These are phyloP conservation scores for Anastatica hierochuntica DNA, from an alignment of 345 rosid species.

Conservation along the genomic window DNA sequence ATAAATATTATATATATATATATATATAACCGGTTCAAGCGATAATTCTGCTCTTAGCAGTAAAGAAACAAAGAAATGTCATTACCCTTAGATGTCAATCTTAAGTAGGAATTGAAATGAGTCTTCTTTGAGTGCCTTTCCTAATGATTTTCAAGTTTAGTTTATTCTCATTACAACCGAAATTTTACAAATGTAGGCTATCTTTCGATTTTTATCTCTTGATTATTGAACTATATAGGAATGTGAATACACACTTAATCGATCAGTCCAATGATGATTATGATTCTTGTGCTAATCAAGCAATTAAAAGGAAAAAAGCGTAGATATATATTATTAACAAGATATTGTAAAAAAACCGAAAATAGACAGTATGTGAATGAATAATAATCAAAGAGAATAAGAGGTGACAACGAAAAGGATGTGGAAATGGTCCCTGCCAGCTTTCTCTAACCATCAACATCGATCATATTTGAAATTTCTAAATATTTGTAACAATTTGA, in stretches of 20 bases:
- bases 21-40: too few relatives aligned
- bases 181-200: too few relatives aligned
- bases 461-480: constrained; percentile 21
- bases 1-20: too few relatives aligned
- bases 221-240: background rate
- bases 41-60: too few relatives aligned
- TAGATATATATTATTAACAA: constrained; percentile 1
- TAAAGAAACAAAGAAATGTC: too few relatives aligned
- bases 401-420: constrained; percentile 34
- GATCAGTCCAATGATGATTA: constrained; percentile 16
- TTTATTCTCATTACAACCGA: too few relatives aligned
- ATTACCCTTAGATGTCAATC: too few relatives aligned
- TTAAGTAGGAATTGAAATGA: too few relatives aligned
- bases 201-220: too few relatives aligned
- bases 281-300: constrained; percentile 22
- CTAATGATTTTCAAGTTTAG: too few relatives aligned
- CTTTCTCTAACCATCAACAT: constrained; percentile 25
- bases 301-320: constrained; percentile 9
- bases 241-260: background rate
- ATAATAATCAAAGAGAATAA: constrained; percentile 28
- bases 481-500: constrained; percentile 12
- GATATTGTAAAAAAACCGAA: background rate
- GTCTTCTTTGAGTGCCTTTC: too few relatives aligned
- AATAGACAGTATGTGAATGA: constrained; percentile 21
- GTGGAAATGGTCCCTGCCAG: constrained; percentile 36